phyloP scores from a whole-genome alignment of 306 rosid genomes.

The Acacia confusa region DNA sequence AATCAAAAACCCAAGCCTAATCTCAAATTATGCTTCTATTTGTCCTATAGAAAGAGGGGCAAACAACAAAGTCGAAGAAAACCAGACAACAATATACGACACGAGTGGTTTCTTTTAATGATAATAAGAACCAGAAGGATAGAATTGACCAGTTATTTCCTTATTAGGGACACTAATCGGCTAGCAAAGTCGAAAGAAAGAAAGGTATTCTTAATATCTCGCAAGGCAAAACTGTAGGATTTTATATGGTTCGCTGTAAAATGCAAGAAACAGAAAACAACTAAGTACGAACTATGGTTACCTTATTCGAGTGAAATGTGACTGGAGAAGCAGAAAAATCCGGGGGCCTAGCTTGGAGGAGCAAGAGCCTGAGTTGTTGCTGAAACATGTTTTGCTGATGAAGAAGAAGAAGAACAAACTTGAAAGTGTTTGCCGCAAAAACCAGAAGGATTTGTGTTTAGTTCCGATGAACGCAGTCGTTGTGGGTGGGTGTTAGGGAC shows the following conservation, averaged over 20 bases:
- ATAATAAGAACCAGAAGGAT: background rate
- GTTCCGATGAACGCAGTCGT: background rate
- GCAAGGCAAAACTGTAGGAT: background rate
- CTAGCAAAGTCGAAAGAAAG: background rate
- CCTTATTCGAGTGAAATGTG: conserved; percentile 18
- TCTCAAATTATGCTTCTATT: background rate
- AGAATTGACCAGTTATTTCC: background rate
- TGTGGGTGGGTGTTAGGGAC: background rate
- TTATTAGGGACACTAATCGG: background rate
- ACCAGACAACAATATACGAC: background rate
- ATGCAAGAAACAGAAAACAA: background rate
- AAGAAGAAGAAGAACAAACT: background rate
- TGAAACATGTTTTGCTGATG: background rate
- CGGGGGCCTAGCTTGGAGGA: background rate
- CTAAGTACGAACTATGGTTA: conserved; percentile 10
- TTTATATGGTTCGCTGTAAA: background rate
- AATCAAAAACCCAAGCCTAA: background rate
- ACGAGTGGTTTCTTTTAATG: background rate
- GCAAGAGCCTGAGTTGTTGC: background rate
- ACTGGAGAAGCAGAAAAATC: conserved; percentile 17
- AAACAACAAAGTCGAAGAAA: no score
- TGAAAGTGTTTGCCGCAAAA: conserved; percentile 3
- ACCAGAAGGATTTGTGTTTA: background rate
- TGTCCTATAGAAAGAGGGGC: background rate
- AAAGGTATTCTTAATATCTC: no score